Conservation (phyloP, 495 filamentous ascomycete genomes). For the Chaetomium tenue region DNA sequence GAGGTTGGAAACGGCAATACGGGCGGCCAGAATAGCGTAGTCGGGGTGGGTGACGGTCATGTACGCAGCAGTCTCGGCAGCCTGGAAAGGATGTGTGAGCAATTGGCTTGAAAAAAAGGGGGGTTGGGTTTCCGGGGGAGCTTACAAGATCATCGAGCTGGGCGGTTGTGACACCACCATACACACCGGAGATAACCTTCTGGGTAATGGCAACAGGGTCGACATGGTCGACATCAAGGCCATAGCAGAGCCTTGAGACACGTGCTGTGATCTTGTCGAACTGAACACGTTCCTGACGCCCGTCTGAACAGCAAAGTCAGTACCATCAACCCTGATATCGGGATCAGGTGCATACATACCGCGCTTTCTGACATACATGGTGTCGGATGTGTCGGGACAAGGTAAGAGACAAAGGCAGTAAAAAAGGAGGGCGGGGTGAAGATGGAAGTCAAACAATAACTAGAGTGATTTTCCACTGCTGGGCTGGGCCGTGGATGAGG, state of each 20-base stretch:
- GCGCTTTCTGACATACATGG: conserved; percentile 61
- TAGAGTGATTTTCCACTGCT: background rate
- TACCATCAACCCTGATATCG: conserved; percentile 10
- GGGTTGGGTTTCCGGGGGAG: conserved; percentile 9
- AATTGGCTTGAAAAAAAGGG: background rate
- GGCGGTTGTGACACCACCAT: conserved; percentile 93
- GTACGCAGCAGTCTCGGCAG: conserved; percentile 97
- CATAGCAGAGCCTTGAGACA: conserved; percentile 95
- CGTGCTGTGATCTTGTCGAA: conserved; percentile 99
- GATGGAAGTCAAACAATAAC: background rate
- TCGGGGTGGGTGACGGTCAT: conserved; percentile 99
- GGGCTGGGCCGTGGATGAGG: background rate
- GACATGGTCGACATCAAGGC: conserved; percentile 92
- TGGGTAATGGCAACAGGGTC: conserved; percentile 97
- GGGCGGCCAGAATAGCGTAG: conserved; percentile 97
- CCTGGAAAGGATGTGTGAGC: conserved; percentile 52
- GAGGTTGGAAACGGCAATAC: conserved; percentile 97
- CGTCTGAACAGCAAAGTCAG: conserved; percentile 59
- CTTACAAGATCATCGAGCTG: conserved; percentile 95
- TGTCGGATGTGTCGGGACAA: conserved; percentile 24
- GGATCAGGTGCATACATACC: conserved; percentile 42
- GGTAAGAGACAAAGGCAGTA: conserved; percentile 9
- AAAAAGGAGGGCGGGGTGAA: background rate
- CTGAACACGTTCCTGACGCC: conserved; percentile 98
- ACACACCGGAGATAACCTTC: conserved; percentile 99